These are phyloP conservation scores for Flaveria robusta DNA, from an alignment of 129 eudicot genomes.

Conservation along the genomic window DNA sequence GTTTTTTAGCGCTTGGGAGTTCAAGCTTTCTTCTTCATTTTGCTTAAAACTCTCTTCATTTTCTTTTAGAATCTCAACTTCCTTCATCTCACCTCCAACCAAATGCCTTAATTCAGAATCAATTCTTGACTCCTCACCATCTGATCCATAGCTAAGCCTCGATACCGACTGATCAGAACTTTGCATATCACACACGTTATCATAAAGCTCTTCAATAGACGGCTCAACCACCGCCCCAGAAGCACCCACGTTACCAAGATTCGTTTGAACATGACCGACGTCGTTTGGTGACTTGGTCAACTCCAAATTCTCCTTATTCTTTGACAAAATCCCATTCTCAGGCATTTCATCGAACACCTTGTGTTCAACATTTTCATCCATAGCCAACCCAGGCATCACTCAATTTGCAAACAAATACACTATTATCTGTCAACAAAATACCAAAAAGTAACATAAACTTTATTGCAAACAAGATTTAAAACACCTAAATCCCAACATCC, in stretches of 20 bases:
- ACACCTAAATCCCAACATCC: neutral
- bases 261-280: conserved; percentile 2
- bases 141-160: conserved; percentile 76
- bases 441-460: conserved; percentile 17
- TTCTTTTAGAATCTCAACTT: conserved; percentile 83
- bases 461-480: conserved; percentile 12
- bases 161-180: conserved; percentile 91
- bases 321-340: conserved; percentile 37
- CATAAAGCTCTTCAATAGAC: conserved; percentile 85
- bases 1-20: conserved; percentile 28
- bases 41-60: conserved; percentile 49
- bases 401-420: conserved; percentile 25
- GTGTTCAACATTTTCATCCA: conserved; percentile 60
- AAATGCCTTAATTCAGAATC: conserved; percentile 86
- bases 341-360: conserved; percentile 40
- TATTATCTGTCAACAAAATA: conserved; percentile 36
- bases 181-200: conserved; percentile 92
- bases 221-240: conserved; percentile 57
- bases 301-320: conserved; percentile 45
- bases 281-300: conserved; percentile 38
- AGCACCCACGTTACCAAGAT: conserved; percentile 30
- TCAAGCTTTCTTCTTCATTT: conserved; percentile 31
- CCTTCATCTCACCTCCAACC: conserved; percentile 87
- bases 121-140: conserved; percentile 83
- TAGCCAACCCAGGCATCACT: conserved; percentile 68